These are phyloP conservation scores for Trametes meyenii DNA, from an alignment of 768 basidiomycete species.

Conservation along the genomic window DNA sequence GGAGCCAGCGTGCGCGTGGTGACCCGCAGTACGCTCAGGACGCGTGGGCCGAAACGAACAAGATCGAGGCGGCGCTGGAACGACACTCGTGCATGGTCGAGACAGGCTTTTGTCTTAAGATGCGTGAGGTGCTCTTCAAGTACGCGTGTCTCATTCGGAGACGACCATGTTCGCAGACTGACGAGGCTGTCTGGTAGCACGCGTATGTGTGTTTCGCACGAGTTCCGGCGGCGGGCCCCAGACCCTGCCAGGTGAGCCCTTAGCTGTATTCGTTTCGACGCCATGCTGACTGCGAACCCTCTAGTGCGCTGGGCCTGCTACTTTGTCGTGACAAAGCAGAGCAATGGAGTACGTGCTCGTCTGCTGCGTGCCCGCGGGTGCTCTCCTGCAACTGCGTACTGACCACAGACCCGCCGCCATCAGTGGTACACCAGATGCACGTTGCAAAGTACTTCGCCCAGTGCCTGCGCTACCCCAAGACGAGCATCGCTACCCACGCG, in stretches of 20 bases:
- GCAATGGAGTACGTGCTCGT: background rate
- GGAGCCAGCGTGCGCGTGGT: conserved; percentile 61
- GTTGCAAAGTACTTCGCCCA: background rate
- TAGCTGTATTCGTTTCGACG: no score
- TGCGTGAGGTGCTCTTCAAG: conserved; percentile 78
- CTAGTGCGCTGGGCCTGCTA: background rate
- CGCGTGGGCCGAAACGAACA: conserved; percentile 71
- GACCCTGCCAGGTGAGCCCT: background rate
- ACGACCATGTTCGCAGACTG: background rate
- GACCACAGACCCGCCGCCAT: background rate
- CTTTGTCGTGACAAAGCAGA: background rate
- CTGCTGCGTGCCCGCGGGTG: background rate
- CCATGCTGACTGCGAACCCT: background rate
- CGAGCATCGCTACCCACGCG: background rate
- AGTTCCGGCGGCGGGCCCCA: conserved; percentile 59
- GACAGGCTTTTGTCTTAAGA: conserved; percentile 64
- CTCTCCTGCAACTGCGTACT: background rate
- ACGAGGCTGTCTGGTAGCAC: conserved; percentile 44
- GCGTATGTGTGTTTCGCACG: conserved; percentile 68
- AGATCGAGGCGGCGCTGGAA: conserved; percentile 62
- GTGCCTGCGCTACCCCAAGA: background rate
- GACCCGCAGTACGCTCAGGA: conserved; percentile 60
- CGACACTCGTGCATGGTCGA: conserved; percentile 68
- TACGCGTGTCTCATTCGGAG: conserved; percentile 38
- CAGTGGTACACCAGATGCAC: background rate